A percentile compares a stretch with the other conserved stretches of the same genome.
phyloP scores from a whole-genome alignment of 2,329 filamentous ascomycete species.

The Zasmidium citrigriseum region DNA sequence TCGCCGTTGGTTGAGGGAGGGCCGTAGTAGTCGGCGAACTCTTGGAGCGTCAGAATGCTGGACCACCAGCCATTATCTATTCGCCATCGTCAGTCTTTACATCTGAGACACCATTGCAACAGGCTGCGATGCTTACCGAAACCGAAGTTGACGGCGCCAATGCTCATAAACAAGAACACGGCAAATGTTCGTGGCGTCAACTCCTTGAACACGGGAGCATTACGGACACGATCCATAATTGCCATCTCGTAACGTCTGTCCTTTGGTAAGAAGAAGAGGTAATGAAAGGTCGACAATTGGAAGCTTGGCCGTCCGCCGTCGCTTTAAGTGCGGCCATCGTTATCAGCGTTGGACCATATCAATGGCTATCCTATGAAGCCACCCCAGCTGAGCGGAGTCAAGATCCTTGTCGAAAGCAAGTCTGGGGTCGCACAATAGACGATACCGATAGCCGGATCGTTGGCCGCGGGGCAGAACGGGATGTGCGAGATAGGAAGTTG shows the following conservation, averaged over 20 bases:
- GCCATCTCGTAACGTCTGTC: not conserved
- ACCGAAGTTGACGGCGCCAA: slow-evolving; percentile 1
- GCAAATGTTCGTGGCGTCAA: not conserved
- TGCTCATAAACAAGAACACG: slow-evolving; percentile 1
- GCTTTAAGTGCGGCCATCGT: not conserved
- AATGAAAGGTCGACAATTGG: not conserved
- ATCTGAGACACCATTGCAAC: not conserved
- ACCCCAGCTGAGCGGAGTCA: not conserved
- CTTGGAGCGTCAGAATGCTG: not conserved
- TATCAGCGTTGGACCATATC: not conserved
- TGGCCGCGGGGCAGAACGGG: not conserved
- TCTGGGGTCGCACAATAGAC: not conserved
- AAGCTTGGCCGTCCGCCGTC: not conserved
- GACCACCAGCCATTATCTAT: slow-evolving; percentile 3
- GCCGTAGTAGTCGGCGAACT: not conserved
- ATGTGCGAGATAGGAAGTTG: not conserved
- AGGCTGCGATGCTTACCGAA: not conserved
- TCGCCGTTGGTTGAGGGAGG: not conserved
- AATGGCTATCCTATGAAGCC: not conserved
- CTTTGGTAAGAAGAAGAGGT: not conserved
- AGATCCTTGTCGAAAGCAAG: not conserved
- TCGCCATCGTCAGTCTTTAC: not conserved
- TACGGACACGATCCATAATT: not conserved
- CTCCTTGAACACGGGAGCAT: not conserved
- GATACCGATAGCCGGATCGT: not conserved